Percentiles rank a stretch among this genome's conserved stretches.
Conservation (phyloP, 164 flowering plant species). For the Magnolia officinalis region DNA sequence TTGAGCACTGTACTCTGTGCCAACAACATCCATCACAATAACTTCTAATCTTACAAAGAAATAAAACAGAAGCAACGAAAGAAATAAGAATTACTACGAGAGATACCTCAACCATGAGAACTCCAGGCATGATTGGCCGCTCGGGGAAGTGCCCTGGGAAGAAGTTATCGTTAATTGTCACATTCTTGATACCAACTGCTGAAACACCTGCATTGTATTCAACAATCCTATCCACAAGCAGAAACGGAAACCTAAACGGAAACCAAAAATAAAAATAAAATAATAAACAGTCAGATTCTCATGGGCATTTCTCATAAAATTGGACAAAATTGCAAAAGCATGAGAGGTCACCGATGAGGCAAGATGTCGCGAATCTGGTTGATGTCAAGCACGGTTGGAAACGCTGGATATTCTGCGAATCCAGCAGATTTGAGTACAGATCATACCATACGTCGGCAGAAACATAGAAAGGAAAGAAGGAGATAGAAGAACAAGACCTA, state of each 20-base stretch:
- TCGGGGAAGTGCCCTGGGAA: conserved; percentile 98
- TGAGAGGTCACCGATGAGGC: conserved; percentile 68
- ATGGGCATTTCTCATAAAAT: neutral
- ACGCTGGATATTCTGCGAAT: conserved; percentile 58
- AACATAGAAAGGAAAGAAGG: neutral
- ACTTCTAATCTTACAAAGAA: neutral
- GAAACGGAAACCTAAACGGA: conserved; percentile 76
- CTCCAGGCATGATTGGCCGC: conserved; percentile 99
- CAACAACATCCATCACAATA: neutral
- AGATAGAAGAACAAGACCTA: conserved; percentile 5
- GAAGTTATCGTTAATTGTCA: conserved; percentile 91
- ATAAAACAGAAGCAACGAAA: neutral
- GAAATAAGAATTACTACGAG: neutral
- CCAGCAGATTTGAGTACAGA: neutral
- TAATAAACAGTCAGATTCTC: neutral
- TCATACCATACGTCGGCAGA: too few relatives aligned
- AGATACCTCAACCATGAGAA: conserved; percentile 94
- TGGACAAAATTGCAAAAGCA: neutral
- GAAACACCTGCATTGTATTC: conserved; percentile 90
- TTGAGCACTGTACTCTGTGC: too few relatives aligned
- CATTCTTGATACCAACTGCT: conserved; percentile 92
- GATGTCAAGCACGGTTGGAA: conserved; percentile 82
- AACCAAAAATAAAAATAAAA: neutral
- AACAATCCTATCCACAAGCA: conserved; percentile 90
- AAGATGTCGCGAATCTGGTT: conserved; percentile 80